phyloP scores from a whole-genome alignment of 169 alveolate species.

The Cryptosporidium tyzzeri region DNA sequence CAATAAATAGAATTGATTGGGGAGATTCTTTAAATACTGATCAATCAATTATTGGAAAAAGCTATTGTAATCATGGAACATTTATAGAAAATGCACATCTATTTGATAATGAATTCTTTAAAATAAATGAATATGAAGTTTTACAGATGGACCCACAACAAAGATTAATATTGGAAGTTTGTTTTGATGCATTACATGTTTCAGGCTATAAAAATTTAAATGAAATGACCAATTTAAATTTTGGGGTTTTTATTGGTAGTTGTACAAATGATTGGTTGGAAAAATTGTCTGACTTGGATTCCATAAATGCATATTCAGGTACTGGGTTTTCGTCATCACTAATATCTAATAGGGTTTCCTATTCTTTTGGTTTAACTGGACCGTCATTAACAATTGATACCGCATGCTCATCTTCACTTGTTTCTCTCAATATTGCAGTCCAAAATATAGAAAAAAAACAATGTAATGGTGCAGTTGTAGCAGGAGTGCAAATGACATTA shows the following conservation, averaged over 20 bases:
- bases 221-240: conserved; percentile 37
- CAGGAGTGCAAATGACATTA: conserved; percentile 78
- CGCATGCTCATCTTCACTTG: conserved; percentile 71
- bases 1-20: conserved; percentile 77
- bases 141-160: conserved; percentile 85
- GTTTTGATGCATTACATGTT: conserved; percentile 77
- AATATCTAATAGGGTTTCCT: conserved; percentile 55
- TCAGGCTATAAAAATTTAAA: conserved; percentile 73
- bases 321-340: conserved; percentile 79
- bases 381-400: conserved; percentile 73
- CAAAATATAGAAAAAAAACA: conserved; percentile 48
- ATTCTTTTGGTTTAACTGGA: conserved; percentile 50
- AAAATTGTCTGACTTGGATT: conserved; percentile 62
- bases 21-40: conserved; percentile 15
- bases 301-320: conserved; percentile 78
- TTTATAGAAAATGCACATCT: conserved; percentile 74
- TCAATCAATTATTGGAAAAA: conserved; percentile 33
- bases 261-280: conserved; percentile 82
- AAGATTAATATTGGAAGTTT: conserved; percentile 82
- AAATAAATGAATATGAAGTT: conserved; percentile 75
- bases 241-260: conserved; percentile 82
- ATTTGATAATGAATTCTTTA: conserved; percentile 78
- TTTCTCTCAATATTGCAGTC: conserved; percentile 46
- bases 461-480: conserved; percentile 77
- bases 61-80: conserved; percentile 74